These are phyloP conservation scores for Immersiporthe knoxdaviesiana DNA, from an alignment of 2,329 filamentous ascomycete species.

Conservation along the genomic window DNA sequence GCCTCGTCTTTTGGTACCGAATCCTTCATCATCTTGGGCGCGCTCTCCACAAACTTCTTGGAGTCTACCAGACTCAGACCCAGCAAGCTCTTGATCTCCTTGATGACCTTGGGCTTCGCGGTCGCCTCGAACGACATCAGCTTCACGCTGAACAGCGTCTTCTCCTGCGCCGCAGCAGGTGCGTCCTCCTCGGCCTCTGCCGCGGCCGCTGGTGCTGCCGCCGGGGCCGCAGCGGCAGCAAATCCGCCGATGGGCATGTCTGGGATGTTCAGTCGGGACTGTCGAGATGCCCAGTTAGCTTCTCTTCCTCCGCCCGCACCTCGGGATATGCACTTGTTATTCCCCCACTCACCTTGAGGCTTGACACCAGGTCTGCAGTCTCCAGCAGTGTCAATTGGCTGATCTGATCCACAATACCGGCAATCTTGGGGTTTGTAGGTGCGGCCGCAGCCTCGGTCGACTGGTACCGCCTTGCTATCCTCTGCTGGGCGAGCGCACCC, in stretches of 20 bases:
- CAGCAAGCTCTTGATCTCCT: slow-evolving; percentile 97
- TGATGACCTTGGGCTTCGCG: slow-evolving; percentile 98
- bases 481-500: slow-evolving; percentile 48
- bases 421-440: slow-evolving; percentile 81
- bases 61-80: slow-evolving; percentile 96
- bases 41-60: slow-evolving; percentile 99
- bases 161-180: slow-evolving; percentile 89
- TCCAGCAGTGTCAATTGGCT: slow-evolving; percentile 97
- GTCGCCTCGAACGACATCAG: slow-evolving; percentile 84
- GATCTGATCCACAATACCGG: slow-evolving; percentile 96
- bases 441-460: slow-evolving; percentile 69
- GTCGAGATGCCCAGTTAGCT: slow-evolving; percentile 28
- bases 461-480: slow-evolving; percentile 77
- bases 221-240: slow-evolving; percentile 67
- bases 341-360: slow-evolving; percentile 80
- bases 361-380: slow-evolving; percentile 93
- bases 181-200: slow-evolving; percentile 84
- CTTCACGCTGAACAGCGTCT: slow-evolving; percentile 95
- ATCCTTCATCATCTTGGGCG: slow-evolving; percentile 98
- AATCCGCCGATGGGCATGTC: slow-evolving; percentile 95
- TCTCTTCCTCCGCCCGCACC: not conserved
- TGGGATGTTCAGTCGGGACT: slow-evolving; percentile 96
- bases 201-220: slow-evolving; percentile 63
- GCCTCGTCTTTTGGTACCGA: slow-evolving; percentile 98
- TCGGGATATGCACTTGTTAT: slow-evolving; percentile 13